Percentiles rank a stretch among this genome's conserved stretches.
phyloP scores from a whole-genome alignment of 2,329 filamentous ascomycete species.

The Talaromyces sp. region DNA sequence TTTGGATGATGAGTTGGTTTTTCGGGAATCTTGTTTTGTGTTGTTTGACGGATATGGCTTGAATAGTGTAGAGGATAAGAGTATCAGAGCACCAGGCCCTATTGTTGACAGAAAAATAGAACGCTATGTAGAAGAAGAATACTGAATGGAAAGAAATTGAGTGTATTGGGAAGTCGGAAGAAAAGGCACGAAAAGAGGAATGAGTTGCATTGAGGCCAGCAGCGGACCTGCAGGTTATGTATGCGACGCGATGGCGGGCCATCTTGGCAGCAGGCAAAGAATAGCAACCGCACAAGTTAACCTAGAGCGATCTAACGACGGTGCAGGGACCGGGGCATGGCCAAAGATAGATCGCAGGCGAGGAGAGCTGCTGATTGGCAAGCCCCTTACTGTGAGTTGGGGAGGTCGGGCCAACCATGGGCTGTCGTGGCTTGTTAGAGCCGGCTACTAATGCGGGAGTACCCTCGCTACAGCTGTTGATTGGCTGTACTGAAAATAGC shows the following conservation, averaged over 20 bases:
- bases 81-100: slow-evolving; percentile 1
- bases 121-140: slow-evolving; percentile 1
- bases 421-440: neutral
- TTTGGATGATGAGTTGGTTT: neutral
- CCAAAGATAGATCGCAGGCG: neutral
- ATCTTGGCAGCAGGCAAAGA: slow-evolving; percentile 9
- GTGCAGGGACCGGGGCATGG: neutral
- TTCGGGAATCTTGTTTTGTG: neutral
- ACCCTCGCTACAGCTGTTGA: neutral
- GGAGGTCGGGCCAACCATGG: neutral
- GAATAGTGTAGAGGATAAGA: neutral
- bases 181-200: neutral
- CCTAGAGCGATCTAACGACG: neutral
- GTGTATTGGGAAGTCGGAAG: neutral
- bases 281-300: slow-evolving; percentile 9
- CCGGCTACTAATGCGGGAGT: neutral
- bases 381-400: neutral
- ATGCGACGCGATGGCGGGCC: neutral
- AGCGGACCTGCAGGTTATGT: neutral
- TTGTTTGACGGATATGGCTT: neutral
- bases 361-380: slow-evolving; percentile 3
- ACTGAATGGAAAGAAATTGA: slow-evolving; percentile 9
- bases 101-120: neutral
- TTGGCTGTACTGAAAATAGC: neutral
- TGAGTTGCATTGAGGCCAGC: neutral